These are phyloP conservation scores for Neurospora sp. DNA, from an alignment of 495 filamentous ascomycete species.

Conservation along the genomic window DNA sequence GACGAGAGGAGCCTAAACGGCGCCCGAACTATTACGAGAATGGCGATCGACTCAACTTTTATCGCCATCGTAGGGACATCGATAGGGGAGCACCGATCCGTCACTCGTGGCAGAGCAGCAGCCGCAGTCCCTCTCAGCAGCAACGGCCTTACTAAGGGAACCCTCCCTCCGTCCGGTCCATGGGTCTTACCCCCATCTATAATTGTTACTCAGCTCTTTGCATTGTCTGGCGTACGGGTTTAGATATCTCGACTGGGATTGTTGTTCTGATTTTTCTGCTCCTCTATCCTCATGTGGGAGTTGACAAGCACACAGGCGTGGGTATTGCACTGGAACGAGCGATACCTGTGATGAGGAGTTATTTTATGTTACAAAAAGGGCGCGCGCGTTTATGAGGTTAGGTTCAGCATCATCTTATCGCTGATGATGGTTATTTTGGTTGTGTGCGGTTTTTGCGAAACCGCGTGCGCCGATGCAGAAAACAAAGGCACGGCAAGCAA, in stretches of 20 bases:
- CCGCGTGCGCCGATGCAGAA: not conserved
- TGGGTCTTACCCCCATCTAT: not conserved
- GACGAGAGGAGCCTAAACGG: constrained; percentile 23
- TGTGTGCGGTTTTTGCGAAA: not conserved
- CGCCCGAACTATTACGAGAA: constrained; percentile 23
- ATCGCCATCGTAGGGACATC: constrained; percentile 21
- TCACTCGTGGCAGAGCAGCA: constrained; percentile 20
- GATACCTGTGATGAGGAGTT: not conserved
- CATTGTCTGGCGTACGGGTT: constrained; percentile 9
- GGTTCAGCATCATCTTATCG: not conserved
- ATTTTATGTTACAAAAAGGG: not conserved
- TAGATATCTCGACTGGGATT: not conserved
- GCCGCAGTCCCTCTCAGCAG: constrained; percentile 20
- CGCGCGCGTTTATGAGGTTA: not conserved
- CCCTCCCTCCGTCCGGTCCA: not conserved
- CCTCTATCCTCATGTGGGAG: not conserved
- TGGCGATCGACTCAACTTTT: constrained; percentile 24
- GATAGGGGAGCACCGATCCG: constrained; percentile 16
- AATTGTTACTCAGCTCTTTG: constrained; percentile 18
- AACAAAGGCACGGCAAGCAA: not conserved
- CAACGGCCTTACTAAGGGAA: constrained; percentile 18
- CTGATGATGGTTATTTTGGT: not conserved
- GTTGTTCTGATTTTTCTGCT: not conserved
- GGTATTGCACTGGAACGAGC: not conserved
- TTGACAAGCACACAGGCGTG: not conserved